Conservation (phyloP, 2,329 filamentous ascomycete genomes). For the Diaporthe vaccinii region DNA sequence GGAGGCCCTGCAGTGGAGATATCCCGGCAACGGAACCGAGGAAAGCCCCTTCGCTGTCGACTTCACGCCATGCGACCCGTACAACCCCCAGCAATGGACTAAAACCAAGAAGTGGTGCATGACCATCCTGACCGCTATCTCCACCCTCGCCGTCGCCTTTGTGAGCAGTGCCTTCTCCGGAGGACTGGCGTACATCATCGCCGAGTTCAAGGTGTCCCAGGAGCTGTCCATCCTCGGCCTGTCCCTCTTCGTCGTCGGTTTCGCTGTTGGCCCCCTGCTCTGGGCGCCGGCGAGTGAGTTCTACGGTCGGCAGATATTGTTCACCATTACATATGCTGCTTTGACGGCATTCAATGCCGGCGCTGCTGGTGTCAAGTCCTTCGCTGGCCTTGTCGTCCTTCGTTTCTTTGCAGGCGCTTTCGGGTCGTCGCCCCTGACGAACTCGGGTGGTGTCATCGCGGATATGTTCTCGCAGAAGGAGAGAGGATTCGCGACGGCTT, state of each 20-base stretch:
- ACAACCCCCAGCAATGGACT: slow-evolving; percentile 75
- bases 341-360: slow-evolving; percentile 74
- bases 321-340: slow-evolving; percentile 67
- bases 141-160: slow-evolving; percentile 78
- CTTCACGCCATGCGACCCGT: slow-evolving; percentile 75
- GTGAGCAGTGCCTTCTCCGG: slow-evolving; percentile 77
- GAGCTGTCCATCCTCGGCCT: slow-evolving; percentile 72
- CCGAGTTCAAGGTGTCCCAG: slow-evolving; percentile 63
- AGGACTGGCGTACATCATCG: slow-evolving; percentile 66
- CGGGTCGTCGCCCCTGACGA: slow-evolving; percentile 73
- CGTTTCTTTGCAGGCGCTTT: slow-evolving; percentile 75
- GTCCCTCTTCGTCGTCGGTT: slow-evolving; percentile 50
- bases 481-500: slow-evolving; percentile 69
- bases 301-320: slow-evolving; percentile 71
- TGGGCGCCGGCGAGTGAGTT: slow-evolving; percentile 59
- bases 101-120: slow-evolving; percentile 74
- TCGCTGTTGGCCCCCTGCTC: slow-evolving; percentile 42
- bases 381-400: slow-evolving; percentile 70
- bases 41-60: slow-evolving; percentile 78
- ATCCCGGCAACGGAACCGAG: slow-evolving; percentile 72
- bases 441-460: slow-evolving; percentile 72
- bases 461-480: slow-evolving; percentile 69
- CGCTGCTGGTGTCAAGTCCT: slow-evolving; percentile 68
- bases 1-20: slow-evolving; percentile 68
- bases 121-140: slow-evolving; percentile 72